Percentiles rank a stretch among this genome's conserved stretches.
Conservation (phyloP, 306 rosid species). For the Inga leiocalycina region DNA sequence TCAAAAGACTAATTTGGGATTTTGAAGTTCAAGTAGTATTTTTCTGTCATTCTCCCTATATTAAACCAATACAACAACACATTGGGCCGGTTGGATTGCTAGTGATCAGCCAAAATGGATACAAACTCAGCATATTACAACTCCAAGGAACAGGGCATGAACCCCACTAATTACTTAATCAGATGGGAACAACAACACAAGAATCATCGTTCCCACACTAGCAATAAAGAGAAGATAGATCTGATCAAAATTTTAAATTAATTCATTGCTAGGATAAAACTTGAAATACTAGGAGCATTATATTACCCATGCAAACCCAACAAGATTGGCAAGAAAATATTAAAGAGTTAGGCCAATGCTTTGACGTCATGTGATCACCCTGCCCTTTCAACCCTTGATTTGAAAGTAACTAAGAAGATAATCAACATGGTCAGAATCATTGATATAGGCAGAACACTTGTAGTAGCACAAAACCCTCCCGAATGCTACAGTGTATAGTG, state of each 20-base stretch:
- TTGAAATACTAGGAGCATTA: not conserved
- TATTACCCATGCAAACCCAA: not conserved
- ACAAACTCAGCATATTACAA: slow-evolving; percentile 20
- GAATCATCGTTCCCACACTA: slow-evolving; percentile 1
- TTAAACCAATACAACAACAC: not conserved
- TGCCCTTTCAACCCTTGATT: not conserved
- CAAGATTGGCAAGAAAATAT: slow-evolving; percentile 3
- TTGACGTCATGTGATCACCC: not conserved
- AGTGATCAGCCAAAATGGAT: slow-evolving; percentile 10
- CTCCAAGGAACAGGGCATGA: slow-evolving; percentile 27
- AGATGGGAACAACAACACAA: slow-evolving; percentile 17
- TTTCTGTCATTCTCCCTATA: not conserved
- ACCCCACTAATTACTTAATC: not conserved
- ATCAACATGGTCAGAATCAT: not conserved
- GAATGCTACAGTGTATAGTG: not conserved
- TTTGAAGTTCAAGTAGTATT: too few relatives aligned
- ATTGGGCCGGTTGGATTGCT: not conserved
- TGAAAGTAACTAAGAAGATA: not conserved
- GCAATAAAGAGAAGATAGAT: not conserved
- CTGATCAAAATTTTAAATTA: not conserved
- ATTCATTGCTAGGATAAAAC: not conserved
- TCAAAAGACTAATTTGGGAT: too few relatives aligned
- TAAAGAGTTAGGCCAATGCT: not conserved
- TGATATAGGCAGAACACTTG: not conserved
- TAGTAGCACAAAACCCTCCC: not conserved